Base-by-base conservation (phyloP, 2,329 filamentous ascomycete species). In the Xylariaceae sp. region DNA sequence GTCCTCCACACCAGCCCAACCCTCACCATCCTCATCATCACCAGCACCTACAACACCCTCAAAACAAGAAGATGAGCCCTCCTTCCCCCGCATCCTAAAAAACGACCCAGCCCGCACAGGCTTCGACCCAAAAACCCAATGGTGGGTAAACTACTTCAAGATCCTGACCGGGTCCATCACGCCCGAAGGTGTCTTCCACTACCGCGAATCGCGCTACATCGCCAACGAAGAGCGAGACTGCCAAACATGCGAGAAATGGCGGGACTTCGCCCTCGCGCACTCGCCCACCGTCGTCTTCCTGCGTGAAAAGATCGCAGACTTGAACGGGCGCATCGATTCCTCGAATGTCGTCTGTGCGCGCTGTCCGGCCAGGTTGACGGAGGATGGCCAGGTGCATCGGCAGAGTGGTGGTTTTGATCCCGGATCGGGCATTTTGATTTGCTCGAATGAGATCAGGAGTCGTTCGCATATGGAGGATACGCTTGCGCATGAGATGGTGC, bases 401-500 rank as follows among this genome's bases (percentile, higher is more conserved):
- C 79, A 84, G 71, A 83, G 83, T 39, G 94, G 93, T 30, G 94
- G 94, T 0, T 97, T 97, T 73, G 88, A 88, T 72, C 87, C 92
- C 0, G 82, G 88, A 54, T 89, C 92, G 72, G 94, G 94, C 44
- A 97, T 99, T 64, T 73, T 95, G 70, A 80, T 99, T 18, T 99
- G 94, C 75, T 91, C 94, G 55, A 99, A 99, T 75, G 88, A 94
- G 75, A 84, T 97, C 71, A 80, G 88, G 60, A 86, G 91, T 71
- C 79, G 86, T 59, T 86, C 87, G 37, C 91, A 96, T 72, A 74
- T 96, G 67, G 94, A 99, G 77, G 94, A 99, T 73, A 96, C 92
- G 9, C 79, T 99, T 70, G 88, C 92, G 34, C 94, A 99, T 75
- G 94, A 99, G 78, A 95, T 99, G 91, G 89, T 99, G 56, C 94